These are phyloP conservation scores for Nepenthes gracilis DNA, from an alignment of 148 eudicot species.

Conservation along the genomic window DNA sequence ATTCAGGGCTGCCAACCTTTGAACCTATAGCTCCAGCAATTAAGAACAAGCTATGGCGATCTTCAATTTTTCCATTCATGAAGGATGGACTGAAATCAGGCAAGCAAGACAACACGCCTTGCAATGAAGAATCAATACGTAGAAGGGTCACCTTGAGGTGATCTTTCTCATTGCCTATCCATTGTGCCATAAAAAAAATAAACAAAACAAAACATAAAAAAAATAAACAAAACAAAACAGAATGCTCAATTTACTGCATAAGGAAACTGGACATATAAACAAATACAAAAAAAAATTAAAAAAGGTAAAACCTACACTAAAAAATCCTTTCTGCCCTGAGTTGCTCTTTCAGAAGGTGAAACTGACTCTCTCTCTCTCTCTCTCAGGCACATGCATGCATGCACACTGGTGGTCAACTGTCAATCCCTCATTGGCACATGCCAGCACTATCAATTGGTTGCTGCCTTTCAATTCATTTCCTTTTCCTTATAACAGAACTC, in stretches of 20 bases:
- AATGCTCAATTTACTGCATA: background rate
- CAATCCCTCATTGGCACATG: too few species aligned
- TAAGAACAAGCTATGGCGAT: slow-evolving; percentile 39
- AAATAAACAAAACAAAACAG: background rate
- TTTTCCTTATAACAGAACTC: too few species aligned
- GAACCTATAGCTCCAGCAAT: slow-evolving; percentile 88
- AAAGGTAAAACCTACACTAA: too few species aligned
- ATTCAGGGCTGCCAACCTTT: slow-evolving; percentile 59
- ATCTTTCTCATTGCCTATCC: slow-evolving; percentile 87
- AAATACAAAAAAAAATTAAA: too few species aligned
- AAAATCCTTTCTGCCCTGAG: too few species aligned
- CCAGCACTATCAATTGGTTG: too few species aligned
- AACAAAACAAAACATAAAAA: background rate
- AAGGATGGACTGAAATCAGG: slow-evolving; percentile 80
- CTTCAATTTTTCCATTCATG: slow-evolving; percentile 41
- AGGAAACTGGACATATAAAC: background rate
- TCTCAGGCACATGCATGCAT: too few species aligned
- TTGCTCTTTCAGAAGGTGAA: too few species aligned
- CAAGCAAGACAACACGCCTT: slow-evolving; percentile 94
- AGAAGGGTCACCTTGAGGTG: slow-evolving; percentile 95
- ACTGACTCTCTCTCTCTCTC: too few species aligned
- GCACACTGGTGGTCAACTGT: too few species aligned
- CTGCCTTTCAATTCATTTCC: too few species aligned
- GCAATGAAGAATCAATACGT: slow-evolving; percentile 82
- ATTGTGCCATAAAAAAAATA: slow-evolving; percentile 1